Base-by-base conservation (phyloP, 805 yeast species). In the Vanderwaltozyma tropicalis region DNA sequence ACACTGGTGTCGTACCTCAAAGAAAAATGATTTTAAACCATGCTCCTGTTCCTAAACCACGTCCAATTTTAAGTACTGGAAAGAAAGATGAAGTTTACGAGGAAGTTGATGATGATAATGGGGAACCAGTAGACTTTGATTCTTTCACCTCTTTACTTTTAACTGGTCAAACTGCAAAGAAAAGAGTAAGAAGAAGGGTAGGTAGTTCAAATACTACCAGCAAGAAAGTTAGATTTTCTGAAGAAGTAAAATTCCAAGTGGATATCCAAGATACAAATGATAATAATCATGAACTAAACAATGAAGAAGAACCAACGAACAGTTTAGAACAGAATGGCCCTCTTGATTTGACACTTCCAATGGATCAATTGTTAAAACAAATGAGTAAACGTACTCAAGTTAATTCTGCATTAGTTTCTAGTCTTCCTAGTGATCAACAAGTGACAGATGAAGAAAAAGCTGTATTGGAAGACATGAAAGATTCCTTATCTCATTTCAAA, bases 141-240 rank as follows among this genome's bases (percentile, higher is more conserved):
- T 75, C 86, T 22, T 88, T 88, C 58, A 83, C 95, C 14, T 79
- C 81, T 45, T 77, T 88, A 50, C 68, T 86, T 49, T 62, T 88
- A 48, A 85, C 95, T 0, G 96, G 96, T 2, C 75, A 79, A 46
- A 63, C 83, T 28, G 85, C 85, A 18, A 72, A 38, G 39, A 53
- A 44, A 48, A 59, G 46, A 54, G 55, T 50, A 45, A 59, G 55
- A 46, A 55, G 52, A 49, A 54, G 62, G 55, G 50, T 42, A 5
- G n/a, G n/a, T n/a, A n/a, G n/a, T n/a, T 65, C 60, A 40, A 63
- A 64, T 19, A 20, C 34, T 20, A 28, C 28, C 38, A 68, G 67
- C 47, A 82, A 80, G 52, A 71, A 74, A 38, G 92, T 83, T 31
- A 78, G 80, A 48, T 83, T 83, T 51, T 73, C 83, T 13, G 88